Evolutionary conservation across 441 rosid genomes (phyloP), one percentile per base, ranked within the genome.

Genomic region (Melastoma candidum): DNA sequence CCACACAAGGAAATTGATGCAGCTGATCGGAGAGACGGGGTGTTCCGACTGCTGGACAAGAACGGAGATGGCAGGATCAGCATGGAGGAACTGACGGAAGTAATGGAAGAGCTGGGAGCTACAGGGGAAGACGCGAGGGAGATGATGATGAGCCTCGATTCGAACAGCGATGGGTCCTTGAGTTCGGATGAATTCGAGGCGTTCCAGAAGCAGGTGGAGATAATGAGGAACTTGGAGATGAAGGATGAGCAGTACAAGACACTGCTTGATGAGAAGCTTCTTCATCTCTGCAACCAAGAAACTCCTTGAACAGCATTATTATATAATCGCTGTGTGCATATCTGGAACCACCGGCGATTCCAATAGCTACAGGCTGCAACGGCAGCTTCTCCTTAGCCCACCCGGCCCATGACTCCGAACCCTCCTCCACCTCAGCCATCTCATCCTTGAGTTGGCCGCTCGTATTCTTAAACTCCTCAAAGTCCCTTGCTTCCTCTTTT

Each of bases 41-140:
- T 80, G 26, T 93, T 93, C 65, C 72, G 66, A 17, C 87, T 88
- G 56, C 71, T 93, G 2, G 97, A 89, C 78, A 89, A 84, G 79
- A 86, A 93, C 43, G 93, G 89, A 2, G 97, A 93, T 51, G 99
- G 97, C n/a, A 77, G 86, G 74, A 89, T 93, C 61, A 93, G 97
- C 74, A 81, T 86, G 47, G 94, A 89, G 67, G 97, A 93, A 53
- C 22, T 93, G 14, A 83, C 75, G 79, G 96, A 93, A 74, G 93
- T 89, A 57, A 93, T 89, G 93, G 96, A 93, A 76, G 96, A 93
- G 84, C 83, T 93, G 12, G 99, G 95, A 46, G 97, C 96, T 12
- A 82, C 97, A 7, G 93, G 82, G 29, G 89, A 89, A 65, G 96
- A 93, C 51, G 97, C 95, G n/a, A 65, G 60, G 46, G 85, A 89